phyloP scores from a whole-genome alignment of 176 grass and related monocot genomes.

The Musa acuminata region DNA sequence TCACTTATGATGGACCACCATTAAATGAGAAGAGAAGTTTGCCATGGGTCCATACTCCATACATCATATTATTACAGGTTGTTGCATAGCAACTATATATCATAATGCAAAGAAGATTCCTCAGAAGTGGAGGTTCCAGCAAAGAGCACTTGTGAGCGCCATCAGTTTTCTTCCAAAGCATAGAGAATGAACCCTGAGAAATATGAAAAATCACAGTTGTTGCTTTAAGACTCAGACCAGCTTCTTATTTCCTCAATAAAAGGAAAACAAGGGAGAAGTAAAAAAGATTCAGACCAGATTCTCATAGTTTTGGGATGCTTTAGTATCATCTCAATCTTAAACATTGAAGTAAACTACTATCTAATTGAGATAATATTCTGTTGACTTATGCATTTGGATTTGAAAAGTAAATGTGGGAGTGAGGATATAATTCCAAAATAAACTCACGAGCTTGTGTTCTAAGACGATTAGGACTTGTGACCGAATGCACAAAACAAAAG shows the following conservation, averaged over 20 bases:
- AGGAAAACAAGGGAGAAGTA: neutral
- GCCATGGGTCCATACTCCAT: neutral
- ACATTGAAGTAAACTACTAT: too few relatives aligned
- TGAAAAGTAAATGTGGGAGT: too few relatives aligned
- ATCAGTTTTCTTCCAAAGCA: neutral
- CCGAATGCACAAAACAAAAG: too few relatives aligned
- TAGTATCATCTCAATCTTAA: too few relatives aligned
- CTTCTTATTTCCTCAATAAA: neutral
- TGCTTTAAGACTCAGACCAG: neutral
- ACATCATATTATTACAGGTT: neutral
- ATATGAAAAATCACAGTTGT: neutral
- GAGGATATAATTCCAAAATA: too few relatives aligned
- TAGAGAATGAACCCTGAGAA: neutral
- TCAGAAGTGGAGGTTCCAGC: neutral
- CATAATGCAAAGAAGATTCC: neutral
- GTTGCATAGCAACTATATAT: neutral
- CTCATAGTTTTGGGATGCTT: too few relatives aligned
- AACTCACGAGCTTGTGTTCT: too few relatives aligned
- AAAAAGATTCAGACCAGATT: neutral
- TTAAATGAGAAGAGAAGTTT: neutral
- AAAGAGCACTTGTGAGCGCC: neutral
- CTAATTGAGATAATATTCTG: too few relatives aligned
- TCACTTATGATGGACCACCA: neutral
- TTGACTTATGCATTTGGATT: too few relatives aligned
- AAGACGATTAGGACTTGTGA: too few relatives aligned